A percentile compares a stretch with the other conserved stretches of the same genome.
Evolutionary conservation across 495 filamentous ascomycete species (phyloP).

Genomic region (Penicillium diatomitis): DNA sequence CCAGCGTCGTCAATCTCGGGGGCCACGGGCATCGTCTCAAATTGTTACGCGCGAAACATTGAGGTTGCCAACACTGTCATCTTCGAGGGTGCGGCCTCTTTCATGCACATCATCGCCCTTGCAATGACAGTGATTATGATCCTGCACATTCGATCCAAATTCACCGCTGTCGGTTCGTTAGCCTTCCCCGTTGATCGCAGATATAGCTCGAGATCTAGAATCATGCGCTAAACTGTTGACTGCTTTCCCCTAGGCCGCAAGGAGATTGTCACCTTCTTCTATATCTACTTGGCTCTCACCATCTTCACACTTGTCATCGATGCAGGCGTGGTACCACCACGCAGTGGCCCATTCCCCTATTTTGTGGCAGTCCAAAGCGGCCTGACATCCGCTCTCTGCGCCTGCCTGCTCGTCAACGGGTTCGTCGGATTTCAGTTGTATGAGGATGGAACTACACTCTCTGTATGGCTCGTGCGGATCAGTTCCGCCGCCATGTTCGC

Average conservation of each 20-base stretch:
- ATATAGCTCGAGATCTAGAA: neutral
- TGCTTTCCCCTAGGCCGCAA: constrained; percentile 62
- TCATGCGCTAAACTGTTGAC: neutral
- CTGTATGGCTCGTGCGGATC: constrained; percentile 83
- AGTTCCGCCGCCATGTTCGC: constrained; percentile 74
- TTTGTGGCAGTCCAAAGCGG: constrained; percentile 85
- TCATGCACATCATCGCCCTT: constrained; percentile 86
- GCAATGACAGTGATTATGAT: constrained; percentile 96
- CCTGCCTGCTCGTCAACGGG: constrained; percentile 88
- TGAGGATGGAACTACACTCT: constrained; percentile 93
- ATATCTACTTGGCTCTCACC: constrained; percentile 86
- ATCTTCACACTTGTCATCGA: constrained; percentile 86
- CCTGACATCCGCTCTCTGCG: constrained; percentile 81
- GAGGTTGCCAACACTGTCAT: constrained; percentile 97
- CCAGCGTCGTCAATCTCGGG: constrained; percentile 53
- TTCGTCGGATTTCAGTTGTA: constrained; percentile 99
- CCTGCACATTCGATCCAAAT: constrained; percentile 90
- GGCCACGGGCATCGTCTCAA: constrained; percentile 70
- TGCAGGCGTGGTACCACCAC: constrained; percentile 81
- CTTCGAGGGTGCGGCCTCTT: constrained; percentile 84
- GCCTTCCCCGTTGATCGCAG: neutral
- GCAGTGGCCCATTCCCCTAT: constrained; percentile 73
- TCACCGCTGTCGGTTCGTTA: constrained; percentile 91
- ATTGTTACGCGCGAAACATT: constrained; percentile 91
- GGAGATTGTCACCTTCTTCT: constrained; percentile 97